These are phyloP conservation scores for Verruconis gallopava DNA, from an alignment of 2,329 filamentous ascomycete species.

Conservation along the genomic window DNA sequence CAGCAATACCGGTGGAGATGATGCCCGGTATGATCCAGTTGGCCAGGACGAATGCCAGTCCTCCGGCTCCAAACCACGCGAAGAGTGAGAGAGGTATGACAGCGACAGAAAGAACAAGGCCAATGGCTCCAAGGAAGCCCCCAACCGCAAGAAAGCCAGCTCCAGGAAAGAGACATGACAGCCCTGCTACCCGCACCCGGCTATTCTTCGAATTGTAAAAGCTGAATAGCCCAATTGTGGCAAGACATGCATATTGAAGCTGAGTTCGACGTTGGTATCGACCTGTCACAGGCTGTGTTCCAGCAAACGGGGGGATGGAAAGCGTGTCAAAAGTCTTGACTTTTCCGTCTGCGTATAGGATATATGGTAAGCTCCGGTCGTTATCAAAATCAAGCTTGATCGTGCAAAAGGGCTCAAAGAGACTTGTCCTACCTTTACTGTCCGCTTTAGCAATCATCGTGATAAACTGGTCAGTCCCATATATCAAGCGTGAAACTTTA, in stretches of 20 bases:
- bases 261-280: conserved; percentile 7
- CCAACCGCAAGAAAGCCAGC: conserved; percentile 3
- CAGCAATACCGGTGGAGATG: not conserved
- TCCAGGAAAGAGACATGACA: conserved; percentile 4
- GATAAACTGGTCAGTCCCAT: too few relatives aligned
- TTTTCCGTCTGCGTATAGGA: too few relatives aligned
- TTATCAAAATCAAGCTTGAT: too few relatives aligned
- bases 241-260: conserved; percentile 3
- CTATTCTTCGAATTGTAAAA: conserved; percentile 7
- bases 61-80: conserved; percentile 7
- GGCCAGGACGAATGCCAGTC: conserved; percentile 1
- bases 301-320: conserved; percentile 1
- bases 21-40: not conserved
- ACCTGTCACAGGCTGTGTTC: not conserved
- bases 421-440: too few relatives aligned
- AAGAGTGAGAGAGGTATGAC: conserved; percentile 5
- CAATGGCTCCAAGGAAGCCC: not conserved
- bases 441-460: too few relatives aligned
- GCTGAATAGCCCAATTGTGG: not conserved
- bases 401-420: too few relatives aligned
- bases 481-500: too few relatives aligned
- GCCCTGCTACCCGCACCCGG: conserved; percentile 2
- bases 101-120: conserved; percentile 4
- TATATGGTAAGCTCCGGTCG: too few relatives aligned
- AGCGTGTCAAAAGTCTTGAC: not conserved